A percentile compares a stretch with the other conserved stretches of the same genome.
These are phyloP conservation scores for Solanum raphanifolium DNA, from an alignment of 257 asterid species.

Conservation along the genomic window DNA sequence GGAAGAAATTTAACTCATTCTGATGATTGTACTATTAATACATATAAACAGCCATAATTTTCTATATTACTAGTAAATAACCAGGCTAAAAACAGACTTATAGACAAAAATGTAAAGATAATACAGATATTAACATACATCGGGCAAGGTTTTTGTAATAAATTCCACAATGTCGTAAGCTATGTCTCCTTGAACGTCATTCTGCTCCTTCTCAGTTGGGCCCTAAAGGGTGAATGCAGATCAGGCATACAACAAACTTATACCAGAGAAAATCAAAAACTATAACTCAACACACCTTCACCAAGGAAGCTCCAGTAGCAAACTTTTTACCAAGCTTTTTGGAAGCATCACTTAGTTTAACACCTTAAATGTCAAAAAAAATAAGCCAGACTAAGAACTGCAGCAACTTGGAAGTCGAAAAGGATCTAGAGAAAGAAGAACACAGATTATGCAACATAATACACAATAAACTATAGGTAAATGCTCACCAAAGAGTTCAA, in stretches of 20 bases:
- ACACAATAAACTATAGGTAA: background rate
- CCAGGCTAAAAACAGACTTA: background rate
- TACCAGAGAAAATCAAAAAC: background rate
- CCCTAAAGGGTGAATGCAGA: conserved; percentile 38
- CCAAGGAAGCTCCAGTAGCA: conserved; percentile 97
- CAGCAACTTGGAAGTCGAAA: background rate
- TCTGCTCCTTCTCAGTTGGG: conserved; percentile 95
- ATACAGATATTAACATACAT: conserved; percentile 36
- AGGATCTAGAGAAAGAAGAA: background rate
- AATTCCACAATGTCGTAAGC: conserved; percentile 87
- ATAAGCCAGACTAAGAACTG: background rate
- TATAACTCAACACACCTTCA: conserved; percentile 46
- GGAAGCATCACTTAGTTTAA: conserved; percentile 87
- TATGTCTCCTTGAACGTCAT: conserved; percentile 98
- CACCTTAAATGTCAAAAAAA: conserved; percentile 39
- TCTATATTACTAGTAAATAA: background rate
- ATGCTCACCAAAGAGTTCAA: conserved; percentile 71
- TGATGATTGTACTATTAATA: background rate
- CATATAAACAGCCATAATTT: background rate
- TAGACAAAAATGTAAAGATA: background rate
- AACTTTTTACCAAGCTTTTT: conserved; percentile 96
- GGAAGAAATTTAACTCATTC: background rate
- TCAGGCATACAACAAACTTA: background rate
- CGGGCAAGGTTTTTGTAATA: conserved; percentile 88
- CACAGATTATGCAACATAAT: background rate